Conservation (phyloP, 345 rosid genomes). For the Stellera chamaejasme region DNA sequence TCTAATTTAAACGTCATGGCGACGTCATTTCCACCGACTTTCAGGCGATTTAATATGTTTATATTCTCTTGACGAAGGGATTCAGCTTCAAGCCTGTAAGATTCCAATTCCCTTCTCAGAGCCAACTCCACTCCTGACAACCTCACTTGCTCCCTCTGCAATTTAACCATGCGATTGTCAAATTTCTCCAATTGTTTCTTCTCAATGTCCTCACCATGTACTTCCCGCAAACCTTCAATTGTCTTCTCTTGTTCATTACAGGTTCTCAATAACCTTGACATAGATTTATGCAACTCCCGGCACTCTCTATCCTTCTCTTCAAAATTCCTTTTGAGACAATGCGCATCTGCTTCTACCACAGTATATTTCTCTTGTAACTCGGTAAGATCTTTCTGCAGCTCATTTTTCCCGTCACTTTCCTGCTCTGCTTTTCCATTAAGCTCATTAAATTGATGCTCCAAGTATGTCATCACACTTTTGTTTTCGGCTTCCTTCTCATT, state of each 20-base stretch:
- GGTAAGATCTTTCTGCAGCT: slow-evolving; percentile 39
- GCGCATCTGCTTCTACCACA: slow-evolving; percentile 42
- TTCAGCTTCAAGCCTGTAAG: slow-evolving; percentile 51
- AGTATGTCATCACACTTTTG: slow-evolving; percentile 42
- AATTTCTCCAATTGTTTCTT: slow-evolving; percentile 34
- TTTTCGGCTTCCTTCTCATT: slow-evolving; percentile 65
- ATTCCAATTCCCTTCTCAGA: slow-evolving; percentile 68
- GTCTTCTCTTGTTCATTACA: slow-evolving; percentile 85
- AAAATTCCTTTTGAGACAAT: slow-evolving; percentile 51
- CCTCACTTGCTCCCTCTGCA: slow-evolving; percentile 84
- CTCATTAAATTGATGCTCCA: slow-evolving; percentile 54
- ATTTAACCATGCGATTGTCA: slow-evolving; percentile 38
- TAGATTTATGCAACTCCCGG: slow-evolving; percentile 77
- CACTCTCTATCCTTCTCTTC: slow-evolving; percentile 90
- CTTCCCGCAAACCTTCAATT: slow-evolving; percentile 67
- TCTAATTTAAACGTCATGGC: slow-evolving; percentile 60
- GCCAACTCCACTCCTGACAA: slow-evolving; percentile 73
- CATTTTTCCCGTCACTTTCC: slow-evolving; percentile 40
- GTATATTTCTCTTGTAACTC: slow-evolving; percentile 44
- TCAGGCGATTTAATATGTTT: slow-evolving; percentile 62
- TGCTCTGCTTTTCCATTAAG: slow-evolving; percentile 46
- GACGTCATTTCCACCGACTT: slow-evolving; percentile 42
- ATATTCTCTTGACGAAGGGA: slow-evolving; percentile 87
- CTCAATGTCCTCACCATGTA: slow-evolving; percentile 31
- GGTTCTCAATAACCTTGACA: slow-evolving; percentile 53